Evolutionary conservation across 2,329 filamentous ascomycete species (phyloP).

Genomic region (Paraconiothyrium brasiliense): DNA sequence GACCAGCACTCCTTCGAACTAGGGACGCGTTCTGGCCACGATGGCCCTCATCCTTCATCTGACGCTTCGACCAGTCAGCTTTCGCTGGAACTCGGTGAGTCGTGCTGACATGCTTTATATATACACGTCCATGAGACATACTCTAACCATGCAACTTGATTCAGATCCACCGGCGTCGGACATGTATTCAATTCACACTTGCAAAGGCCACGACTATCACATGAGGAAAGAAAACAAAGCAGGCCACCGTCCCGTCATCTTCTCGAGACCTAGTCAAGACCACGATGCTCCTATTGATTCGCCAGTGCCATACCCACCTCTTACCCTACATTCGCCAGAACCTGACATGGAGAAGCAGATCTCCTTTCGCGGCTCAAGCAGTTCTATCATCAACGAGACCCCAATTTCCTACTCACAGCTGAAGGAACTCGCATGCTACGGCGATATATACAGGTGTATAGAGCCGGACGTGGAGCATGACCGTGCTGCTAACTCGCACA

Average conservation of each 20-base stretch:
- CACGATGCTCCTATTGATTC: background rate
- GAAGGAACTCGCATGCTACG: background rate
- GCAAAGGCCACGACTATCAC: background rate
- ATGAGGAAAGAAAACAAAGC: background rate
- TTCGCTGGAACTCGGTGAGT: constrained; percentile 12
- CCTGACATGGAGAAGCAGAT: background rate
- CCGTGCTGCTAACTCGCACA: background rate
- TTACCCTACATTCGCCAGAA: background rate
- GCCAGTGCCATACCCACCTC: background rate
- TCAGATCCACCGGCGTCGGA: constrained; percentile 17
- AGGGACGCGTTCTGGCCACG: background rate
- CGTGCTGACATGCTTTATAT: background rate
- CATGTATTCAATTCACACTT: constrained; percentile 18
- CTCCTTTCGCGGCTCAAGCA: background rate
- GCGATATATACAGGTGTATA: background rate
- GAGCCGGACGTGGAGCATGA: background rate
- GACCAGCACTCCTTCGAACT: constrained; percentile 14
- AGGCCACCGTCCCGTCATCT: background rate
- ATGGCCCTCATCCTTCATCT: background rate
- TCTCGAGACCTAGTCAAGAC: background rate
- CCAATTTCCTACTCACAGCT: constrained; percentile 2
- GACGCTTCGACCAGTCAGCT: constrained; percentile 19
- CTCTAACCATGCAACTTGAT: background rate
- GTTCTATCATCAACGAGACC: constrained; percentile 17
- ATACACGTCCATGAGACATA: background rate